Evolutionary conservation across 345 rosid genomes (phyloP).

Genomic region (Gossypium mustelinum): DNA sequence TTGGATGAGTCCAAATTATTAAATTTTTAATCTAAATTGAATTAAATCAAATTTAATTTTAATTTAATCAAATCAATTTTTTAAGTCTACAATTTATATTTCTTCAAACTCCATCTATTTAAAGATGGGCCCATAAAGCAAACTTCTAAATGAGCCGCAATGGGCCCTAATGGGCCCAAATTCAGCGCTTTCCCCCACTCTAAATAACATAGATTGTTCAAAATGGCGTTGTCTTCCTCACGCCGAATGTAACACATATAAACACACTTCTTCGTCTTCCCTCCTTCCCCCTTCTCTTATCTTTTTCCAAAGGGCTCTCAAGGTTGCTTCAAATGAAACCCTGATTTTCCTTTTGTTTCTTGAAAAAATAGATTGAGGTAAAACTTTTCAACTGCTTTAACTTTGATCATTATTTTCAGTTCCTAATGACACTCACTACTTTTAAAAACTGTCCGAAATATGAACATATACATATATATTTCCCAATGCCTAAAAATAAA

Average conservation of each 20-base stretch:
- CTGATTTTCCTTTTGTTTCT: conserved; percentile 14
- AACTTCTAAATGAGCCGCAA: conserved; percentile 6
- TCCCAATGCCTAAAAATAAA: background rate
- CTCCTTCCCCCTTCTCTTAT: background rate
- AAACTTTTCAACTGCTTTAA: background rate
- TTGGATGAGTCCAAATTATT: no score
- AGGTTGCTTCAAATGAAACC: conserved; percentile 6
- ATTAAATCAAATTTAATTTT: no score
- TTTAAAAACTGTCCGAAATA: background rate
- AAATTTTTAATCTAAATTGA: no score
- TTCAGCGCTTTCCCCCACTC: background rate
- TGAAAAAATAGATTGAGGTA: conserved; percentile 14
- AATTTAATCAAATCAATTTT: background rate
- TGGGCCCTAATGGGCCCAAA: background rate
- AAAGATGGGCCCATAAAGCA: background rate
- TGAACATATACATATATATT: background rate
- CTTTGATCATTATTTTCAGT: background rate
- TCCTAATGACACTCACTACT: background rate
- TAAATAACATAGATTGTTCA: background rate
- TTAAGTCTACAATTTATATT: background rate
- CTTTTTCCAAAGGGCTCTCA: conserved; percentile 11
- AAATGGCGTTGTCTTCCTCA: background rate
- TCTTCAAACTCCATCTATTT: no score
- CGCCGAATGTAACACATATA: background rate
- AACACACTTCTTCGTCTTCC: conserved; percentile 2